Percentiles rank a stretch among this genome's conserved stretches.
Conservation (phyloP, 129 eudicot species). For the Centaurea solstitialis region DNA sequence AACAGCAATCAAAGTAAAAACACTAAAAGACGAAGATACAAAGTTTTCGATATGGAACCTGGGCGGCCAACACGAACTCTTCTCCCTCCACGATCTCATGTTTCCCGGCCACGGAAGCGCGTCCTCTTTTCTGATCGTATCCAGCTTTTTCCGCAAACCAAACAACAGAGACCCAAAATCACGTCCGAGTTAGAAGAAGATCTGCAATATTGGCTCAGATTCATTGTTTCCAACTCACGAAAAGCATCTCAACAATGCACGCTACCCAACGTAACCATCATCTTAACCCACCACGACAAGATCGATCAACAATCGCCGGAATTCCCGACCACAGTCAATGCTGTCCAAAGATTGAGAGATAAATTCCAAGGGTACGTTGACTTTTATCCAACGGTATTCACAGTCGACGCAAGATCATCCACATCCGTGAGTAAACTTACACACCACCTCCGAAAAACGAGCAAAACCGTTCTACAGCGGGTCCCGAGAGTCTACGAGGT, state of each 20-base stretch:
- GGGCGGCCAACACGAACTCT: slow-evolving; percentile 78
- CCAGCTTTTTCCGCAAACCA: slow-evolving; percentile 69
- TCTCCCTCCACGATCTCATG: slow-evolving; percentile 83
- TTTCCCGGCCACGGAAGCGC: slow-evolving; percentile 90
- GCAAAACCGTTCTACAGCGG: slow-evolving; percentile 67
- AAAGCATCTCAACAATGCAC: slow-evolving; percentile 77
- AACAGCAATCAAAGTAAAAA: slow-evolving; percentile 68
- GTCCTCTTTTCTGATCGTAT: slow-evolving; percentile 56
- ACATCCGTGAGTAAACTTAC: slow-evolving; percentile 76
- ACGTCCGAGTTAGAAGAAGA: slow-evolving; percentile 74
- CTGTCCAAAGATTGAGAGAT: slow-evolving; percentile 63
- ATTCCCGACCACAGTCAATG: slow-evolving; percentile 45
- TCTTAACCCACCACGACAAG: slow-evolving; percentile 85
- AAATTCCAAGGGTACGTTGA: slow-evolving; percentile 69
- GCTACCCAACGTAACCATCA: slow-evolving; percentile 85
- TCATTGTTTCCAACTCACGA: slow-evolving; percentile 80
- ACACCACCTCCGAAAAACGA: slow-evolving; percentile 75
- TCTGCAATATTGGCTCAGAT: slow-evolving; percentile 86
- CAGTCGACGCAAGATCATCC: slow-evolving; percentile 89
- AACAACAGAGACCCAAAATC: slow-evolving; percentile 67
- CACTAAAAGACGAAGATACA: slow-evolving; percentile 66
- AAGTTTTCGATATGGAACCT: slow-evolving; percentile 90
- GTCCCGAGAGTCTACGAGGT: slow-evolving; percentile 85
- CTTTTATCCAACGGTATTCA: slow-evolving; percentile 77
- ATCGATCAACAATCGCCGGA: slow-evolving; percentile 41